A percentile compares a stretch with the other conserved stretches of the same genome.
These are phyloP conservation scores for Yarrowia sp. DNA, from an alignment of 805 yeast genomes.

Conservation along the genomic window DNA sequence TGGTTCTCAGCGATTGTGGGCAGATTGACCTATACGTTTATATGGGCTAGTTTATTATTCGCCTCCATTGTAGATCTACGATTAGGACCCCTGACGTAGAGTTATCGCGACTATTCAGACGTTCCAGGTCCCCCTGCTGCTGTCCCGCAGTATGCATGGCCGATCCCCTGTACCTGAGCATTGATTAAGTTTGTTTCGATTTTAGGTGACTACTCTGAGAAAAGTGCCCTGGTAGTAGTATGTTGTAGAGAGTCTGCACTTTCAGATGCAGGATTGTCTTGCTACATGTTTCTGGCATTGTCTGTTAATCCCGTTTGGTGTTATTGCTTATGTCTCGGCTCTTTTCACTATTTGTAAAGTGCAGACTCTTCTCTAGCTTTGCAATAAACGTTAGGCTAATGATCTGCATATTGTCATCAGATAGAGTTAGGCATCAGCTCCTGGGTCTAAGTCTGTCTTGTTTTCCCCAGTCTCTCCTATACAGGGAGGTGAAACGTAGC, in stretches of 20 bases:
- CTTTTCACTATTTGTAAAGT: not conserved
- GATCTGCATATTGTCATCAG: not conserved
- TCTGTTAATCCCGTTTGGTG: not conserved
- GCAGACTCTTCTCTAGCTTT: not conserved
- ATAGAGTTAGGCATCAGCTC: conserved; percentile 1
- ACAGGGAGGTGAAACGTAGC: no score
- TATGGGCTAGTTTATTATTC: not conserved
- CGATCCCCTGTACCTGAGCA: conserved; percentile 18
- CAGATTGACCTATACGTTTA: no score
- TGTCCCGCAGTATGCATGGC: conserved; percentile 7
- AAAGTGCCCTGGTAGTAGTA: not conserved
- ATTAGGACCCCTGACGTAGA: not conserved
- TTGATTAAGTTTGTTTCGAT: not conserved
- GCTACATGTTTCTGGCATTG: no score
- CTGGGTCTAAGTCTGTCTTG: no score
- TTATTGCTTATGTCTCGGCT: not conserved
- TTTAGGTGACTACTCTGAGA: not conserved
- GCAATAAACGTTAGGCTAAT: not conserved
- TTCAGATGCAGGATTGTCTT: no score
- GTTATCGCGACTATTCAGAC: not conserved
- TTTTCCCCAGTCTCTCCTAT: not conserved
- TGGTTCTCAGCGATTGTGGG: no score
- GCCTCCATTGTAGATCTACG: not conserved
- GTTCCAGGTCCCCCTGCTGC: conserved; percentile 9
- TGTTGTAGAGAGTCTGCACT: no score